These are phyloP conservation scores for Penicillium sp. DNA, from an alignment of 2,329 filamentous ascomycete genomes.

Conservation along the genomic window DNA sequence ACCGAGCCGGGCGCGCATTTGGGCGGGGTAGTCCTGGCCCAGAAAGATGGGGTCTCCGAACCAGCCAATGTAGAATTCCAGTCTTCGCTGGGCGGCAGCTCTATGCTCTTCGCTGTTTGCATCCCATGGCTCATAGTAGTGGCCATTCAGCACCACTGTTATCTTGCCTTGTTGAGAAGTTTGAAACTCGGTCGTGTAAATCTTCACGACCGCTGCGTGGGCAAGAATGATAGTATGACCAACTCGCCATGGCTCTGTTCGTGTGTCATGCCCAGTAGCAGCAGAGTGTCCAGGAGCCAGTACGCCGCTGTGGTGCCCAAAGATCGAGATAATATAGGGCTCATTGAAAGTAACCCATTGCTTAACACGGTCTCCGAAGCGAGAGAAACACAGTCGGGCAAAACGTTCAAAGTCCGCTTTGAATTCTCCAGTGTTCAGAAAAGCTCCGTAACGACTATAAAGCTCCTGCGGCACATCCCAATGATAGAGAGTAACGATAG, in stretches of 20 bases:
- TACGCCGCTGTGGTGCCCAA: conserved; percentile 29
- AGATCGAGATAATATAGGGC: conserved; percentile 39
- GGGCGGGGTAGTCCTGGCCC: conserved; percentile 43
- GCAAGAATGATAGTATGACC: background rate
- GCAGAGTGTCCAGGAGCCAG: background rate
- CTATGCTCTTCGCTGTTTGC: conserved; percentile 14
- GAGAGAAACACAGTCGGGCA: conserved; percentile 34
- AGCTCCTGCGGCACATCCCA: background rate
- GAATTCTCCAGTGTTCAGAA: background rate
- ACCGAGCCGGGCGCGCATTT: conserved; percentile 19
- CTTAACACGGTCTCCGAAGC: conserved; percentile 35
- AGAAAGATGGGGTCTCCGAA: conserved; percentile 46
- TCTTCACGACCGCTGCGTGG: background rate
- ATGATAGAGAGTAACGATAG: background rate
- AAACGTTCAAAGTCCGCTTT: conserved; percentile 20
- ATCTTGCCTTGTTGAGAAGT: background rate
- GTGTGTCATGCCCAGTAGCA: background rate
- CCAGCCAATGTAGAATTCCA: conserved; percentile 37
- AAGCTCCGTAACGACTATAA: background rate
- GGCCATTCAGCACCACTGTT: background rate
- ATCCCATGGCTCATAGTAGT: conserved; percentile 34
- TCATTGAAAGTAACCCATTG: conserved; percentile 43
- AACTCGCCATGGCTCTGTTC: background rate
- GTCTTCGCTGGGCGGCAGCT: conserved; percentile 24
- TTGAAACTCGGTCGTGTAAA: background rate